Evolutionary conservation across 2,329 filamentous ascomycete species (phyloP), one percentile per base, ranked within the genome.

Genomic region (Aureobasidium sp.): DNA sequence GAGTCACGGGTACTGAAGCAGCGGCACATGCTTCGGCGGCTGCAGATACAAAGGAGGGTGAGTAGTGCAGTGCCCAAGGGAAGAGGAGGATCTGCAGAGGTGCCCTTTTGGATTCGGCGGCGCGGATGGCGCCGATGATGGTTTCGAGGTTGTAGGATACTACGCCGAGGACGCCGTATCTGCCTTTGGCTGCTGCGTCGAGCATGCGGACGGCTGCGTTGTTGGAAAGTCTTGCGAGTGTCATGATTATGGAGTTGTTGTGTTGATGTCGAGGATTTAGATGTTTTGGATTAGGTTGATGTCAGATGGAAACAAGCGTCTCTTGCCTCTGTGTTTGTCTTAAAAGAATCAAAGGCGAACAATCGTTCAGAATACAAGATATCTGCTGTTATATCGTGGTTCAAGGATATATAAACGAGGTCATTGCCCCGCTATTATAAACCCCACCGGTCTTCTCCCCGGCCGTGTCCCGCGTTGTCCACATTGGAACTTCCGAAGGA

Each of bases 41-140:
- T 32, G 72, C 67, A 49, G 74, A 72, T 24, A 75, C 63, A 52
- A 75, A 68, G 16, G 73, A 64, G 52, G 77, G 76, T 3, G 81
- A 81, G 69, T 85, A 87, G 57, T 82, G 71, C 49, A 87, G 75
- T 0, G 84, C 83, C 85, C 85, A 88, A 17, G 85, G 85, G 68
- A 88, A 88, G 59, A 88, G 79, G 22, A 85, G 80, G 60, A 88
- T 80, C 73, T 88, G 86, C 55, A 83, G 77, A 0, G 85, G 84
- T 0, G 83, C 84, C 41, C 73, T 73, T 57, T 83, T 83, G 22
- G 77, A 76, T 69, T 87, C 84, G 56, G 85, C 85, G 7, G 85
- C 85, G 59, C 78, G 77, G 41, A 87, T 80, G 3, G 80, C 82
- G 1, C 82, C 84, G 22, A 87, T 72, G 59, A 89, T 83, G 42